A percentile compares a stretch with the other conserved stretches of the same genome.
Evolutionary conservation across 208 protist species (phyloP).

Genomic region (Wallacemonas sp.): DNA sequence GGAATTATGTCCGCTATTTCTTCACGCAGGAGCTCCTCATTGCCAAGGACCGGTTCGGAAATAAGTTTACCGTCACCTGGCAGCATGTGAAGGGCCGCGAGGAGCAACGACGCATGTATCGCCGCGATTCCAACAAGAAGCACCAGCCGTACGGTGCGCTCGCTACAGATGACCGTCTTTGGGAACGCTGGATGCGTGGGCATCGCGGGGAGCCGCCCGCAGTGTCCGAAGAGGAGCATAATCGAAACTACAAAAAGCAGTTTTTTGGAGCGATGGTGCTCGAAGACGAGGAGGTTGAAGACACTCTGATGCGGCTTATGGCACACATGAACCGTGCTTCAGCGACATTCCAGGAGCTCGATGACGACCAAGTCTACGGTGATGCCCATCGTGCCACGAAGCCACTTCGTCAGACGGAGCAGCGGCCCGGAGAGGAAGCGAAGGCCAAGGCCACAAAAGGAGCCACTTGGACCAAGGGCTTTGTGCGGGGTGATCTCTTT

Average conservation of each 20-base stretch:
- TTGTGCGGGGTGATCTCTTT: constrained; percentile 86
- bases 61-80: constrained; percentile 90
- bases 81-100: constrained; percentile 78
- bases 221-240: constrained; percentile 82
- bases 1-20: constrained; percentile 88
- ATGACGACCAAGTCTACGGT: constrained; percentile 84
- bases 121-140: constrained; percentile 81
- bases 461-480: constrained; percentile 86
- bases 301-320: constrained; percentile 85
- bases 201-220: constrained; percentile 84
- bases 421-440: constrained; percentile 62
- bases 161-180: constrained; percentile 81
- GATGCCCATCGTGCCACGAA: constrained; percentile 71
- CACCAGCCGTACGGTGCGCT: constrained; percentile 86
- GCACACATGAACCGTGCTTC: constrained; percentile 86
- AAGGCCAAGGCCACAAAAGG: constrained; percentile 57
- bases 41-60: constrained; percentile 89
- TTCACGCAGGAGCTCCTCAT: constrained; percentile 90
- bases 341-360: constrained; percentile 82
- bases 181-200: constrained; percentile 89
- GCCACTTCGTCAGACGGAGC: constrained; percentile 72
- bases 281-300: constrained; percentile 90
- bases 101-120: constrained; percentile 89
- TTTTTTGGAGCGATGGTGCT: constrained; percentile 86
- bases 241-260: constrained; percentile 81